phyloP scores from a whole-genome alignment of 2,329 filamentous ascomycete genomes.

The Bertia moriformis region DNA sequence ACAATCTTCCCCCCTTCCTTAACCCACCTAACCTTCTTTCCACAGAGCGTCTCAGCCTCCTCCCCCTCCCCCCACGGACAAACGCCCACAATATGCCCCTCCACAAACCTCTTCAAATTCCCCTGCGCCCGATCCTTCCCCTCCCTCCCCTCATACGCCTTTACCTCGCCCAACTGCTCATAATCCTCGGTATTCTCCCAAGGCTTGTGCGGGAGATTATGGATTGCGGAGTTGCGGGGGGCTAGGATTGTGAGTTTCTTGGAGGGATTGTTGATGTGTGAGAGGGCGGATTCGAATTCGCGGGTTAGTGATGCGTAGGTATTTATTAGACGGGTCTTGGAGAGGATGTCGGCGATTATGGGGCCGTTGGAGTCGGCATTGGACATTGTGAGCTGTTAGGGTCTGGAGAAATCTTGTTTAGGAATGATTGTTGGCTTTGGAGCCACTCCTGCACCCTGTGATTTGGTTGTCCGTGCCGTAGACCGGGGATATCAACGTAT shows the following conservation, averaged over 20 bases:
- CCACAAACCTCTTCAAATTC: neutral
- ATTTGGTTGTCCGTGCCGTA: constrained; percentile 6
- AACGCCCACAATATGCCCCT: neutral
- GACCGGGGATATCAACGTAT: constrained; percentile 6
- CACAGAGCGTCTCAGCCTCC: neutral
- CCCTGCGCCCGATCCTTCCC: neutral
- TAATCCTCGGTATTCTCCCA: constrained; percentile 1
- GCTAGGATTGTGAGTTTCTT: neutral
- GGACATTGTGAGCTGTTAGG: too few relatives aligned
- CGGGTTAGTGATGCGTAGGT: neutral
- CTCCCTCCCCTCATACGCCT: neutral
- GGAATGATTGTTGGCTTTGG: too few relatives aligned
- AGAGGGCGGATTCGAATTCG: neutral
- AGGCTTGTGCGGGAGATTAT: neutral
- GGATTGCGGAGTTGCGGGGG: neutral
- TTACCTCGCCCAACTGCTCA: neutral
- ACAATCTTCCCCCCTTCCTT: neutral
- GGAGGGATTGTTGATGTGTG: neutral
- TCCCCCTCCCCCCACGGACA: neutral
- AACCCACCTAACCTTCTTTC: neutral
- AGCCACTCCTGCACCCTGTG: too few relatives aligned
- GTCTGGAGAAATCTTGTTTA: too few relatives aligned
- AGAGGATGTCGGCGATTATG: neutral
- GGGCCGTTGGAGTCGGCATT: too few relatives aligned
- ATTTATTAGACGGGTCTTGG: neutral